Base-by-base conservation (phyloP, 257 asterid species). In the Ligustrum vulgare region DNA sequence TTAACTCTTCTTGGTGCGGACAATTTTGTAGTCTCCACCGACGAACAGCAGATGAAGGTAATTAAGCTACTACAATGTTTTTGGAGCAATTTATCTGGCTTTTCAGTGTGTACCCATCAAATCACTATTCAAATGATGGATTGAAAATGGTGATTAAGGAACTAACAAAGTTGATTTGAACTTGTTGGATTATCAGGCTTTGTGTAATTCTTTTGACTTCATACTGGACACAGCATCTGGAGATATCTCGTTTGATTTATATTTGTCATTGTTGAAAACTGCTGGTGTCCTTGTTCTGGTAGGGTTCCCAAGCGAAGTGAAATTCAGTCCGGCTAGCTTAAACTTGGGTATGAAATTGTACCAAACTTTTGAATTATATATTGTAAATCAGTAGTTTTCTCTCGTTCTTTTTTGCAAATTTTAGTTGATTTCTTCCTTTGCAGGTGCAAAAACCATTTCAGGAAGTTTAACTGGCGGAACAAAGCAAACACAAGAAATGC, bases 391-490 rank as follows among this genome's bases (percentile, higher is more conserved):
- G 47, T 75, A 51, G 8, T 28, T 41, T 45, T 7, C 25, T 63
- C 51, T 62, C 20, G 15, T 41, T 23, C 9, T 2, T 56, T 25
- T 49, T 1, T 67, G 35, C 7, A 23, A 36, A 23, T 7, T 56
- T 37, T 64, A 35, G 33, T 34, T 4, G 39, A 45, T 31, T 58
- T 49, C 3, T n/a, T 37, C 67, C 45, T 73, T 73, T 67, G 68
- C 78, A 92, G 98, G 89, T 68, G 84, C 87, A 67, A 92, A 84
- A 78, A 69, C 86, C 41, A 71, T 94, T 62, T 6, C 90, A 0
- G 99, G 99, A 70, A 91, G 98, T 68, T 0, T 84, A 67, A 85
- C 96, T 2, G 99, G 99, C 31, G 99, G 99, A 78, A 88, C 91
- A 3, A 92, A 84, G 51, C 86, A 75, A 82, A 92, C 89, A 4